Evolutionary conservation across 2,329 filamentous ascomycete species (phyloP).

Genomic region (Trichophyton benhamiae): DNA sequence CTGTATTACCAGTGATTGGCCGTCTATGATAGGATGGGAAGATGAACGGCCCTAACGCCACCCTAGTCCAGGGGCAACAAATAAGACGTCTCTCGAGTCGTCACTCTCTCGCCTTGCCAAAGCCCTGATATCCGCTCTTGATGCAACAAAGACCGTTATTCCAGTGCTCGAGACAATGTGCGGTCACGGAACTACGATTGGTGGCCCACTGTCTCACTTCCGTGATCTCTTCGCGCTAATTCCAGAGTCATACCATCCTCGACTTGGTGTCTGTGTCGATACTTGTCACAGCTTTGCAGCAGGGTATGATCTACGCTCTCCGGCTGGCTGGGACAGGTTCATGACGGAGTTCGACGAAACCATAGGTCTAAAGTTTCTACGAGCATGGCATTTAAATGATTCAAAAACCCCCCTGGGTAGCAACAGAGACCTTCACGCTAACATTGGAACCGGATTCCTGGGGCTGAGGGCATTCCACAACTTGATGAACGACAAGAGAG

Average conservation of each 20-base stretch:
- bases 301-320: constrained; percentile 75
- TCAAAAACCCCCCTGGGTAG: constrained; percentile 79
- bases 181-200: constrained; percentile 74
- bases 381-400: constrained; percentile 85
- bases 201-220: constrained; percentile 73
- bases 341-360: constrained; percentile 63
- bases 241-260: constrained; percentile 56
- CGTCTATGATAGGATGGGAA: not conserved
- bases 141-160: constrained; percentile 60
- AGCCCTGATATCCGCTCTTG: constrained; percentile 71
- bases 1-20: not conserved
- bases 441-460: constrained; percentile 90
- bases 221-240: constrained; percentile 69
- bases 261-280: constrained; percentile 89
- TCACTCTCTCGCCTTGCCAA: constrained; percentile 68
- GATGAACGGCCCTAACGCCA: not conserved
- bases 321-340: constrained; percentile 58
- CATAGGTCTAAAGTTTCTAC: constrained; percentile 68
- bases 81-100: constrained; percentile 51
- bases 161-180: constrained; percentile 96
- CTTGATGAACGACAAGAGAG: constrained; percentile 67
- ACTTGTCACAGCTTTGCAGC: constrained; percentile 94
- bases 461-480: constrained; percentile 84
- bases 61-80: constrained; percentile 60
- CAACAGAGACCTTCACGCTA: constrained; percentile 81